Evolutionary conservation across 768 basidiomycete genomes (phyloP).

Genomic region (Russula griseocarnosa): DNA sequence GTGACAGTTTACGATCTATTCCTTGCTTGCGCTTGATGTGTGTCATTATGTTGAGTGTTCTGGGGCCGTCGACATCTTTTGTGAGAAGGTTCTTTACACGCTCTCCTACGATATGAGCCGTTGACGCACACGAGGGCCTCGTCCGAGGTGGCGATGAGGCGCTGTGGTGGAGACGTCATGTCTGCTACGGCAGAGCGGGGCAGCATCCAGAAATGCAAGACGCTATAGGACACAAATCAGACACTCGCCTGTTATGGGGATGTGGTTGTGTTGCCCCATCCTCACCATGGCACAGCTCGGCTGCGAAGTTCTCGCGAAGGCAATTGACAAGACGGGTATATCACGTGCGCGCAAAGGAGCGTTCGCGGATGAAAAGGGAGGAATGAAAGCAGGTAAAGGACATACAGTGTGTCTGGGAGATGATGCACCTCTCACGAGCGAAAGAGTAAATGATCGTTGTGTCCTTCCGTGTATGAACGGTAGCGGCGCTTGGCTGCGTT

Average conservation of each 20-base stretch:
- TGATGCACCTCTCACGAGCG: conserved; percentile 83
- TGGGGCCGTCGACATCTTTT: conserved; percentile 82
- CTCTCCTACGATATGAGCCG: conserved; percentile 98
- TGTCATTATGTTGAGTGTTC: conserved; percentile 90
- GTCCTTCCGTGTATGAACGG: conserved; percentile 91
- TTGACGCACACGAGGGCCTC: conserved; percentile 94
- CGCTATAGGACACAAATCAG: conserved; percentile 85
- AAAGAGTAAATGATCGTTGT: conserved; percentile 98
- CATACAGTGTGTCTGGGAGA: conserved; percentile 73
- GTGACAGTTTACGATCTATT: conserved; percentile 90
- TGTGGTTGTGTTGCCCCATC: conserved; percentile 90
- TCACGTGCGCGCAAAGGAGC: conserved; percentile 92
- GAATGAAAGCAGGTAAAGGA: conserved; percentile 93
- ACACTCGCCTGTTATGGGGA: conserved; percentile 95
- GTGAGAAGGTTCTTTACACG: conserved; percentile 85
- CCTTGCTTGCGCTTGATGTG: conserved; percentile 91
- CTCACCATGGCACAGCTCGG: conserved; percentile 92
- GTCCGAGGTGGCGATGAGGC: conserved; percentile 98
- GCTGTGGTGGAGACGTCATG: conserved; percentile 93
- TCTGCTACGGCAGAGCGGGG: conserved; percentile 74
- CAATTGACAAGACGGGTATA: conserved; percentile 93
- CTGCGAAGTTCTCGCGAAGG: conserved; percentile 97
- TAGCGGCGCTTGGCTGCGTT: conserved; percentile 34
- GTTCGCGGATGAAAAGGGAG: conserved; percentile 62
- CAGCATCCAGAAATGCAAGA: conserved; percentile 92